Conservation (phyloP, 495 filamentous ascomycete genomes). For the Apodospora peruviana region DNA sequence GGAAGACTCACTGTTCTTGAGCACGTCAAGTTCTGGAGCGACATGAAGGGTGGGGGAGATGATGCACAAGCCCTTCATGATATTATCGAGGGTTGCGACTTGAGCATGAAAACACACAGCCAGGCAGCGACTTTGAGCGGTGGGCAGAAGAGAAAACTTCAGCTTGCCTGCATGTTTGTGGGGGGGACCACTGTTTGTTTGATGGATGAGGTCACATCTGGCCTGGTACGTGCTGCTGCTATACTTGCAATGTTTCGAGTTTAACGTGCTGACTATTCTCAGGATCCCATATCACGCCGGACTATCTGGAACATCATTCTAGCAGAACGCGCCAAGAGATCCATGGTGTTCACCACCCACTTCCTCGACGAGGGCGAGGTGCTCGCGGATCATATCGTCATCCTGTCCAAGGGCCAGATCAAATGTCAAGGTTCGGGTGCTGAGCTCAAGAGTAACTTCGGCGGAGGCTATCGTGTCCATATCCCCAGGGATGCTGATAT, state of each 20-base stretch:
- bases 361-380: conserved; percentile 73
- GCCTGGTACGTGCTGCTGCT: conserved; percentile 35
- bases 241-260: too few species aligned
- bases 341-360: conserved; percentile 79
- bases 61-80: conserved; percentile 44
- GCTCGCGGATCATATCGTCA: conserved; percentile 67
- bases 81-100: conserved; percentile 61
- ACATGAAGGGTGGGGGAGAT: conserved; percentile 55
- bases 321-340: conserved; percentile 63
- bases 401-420: conserved; percentile 64
- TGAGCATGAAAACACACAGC: conserved; percentile 58
- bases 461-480: conserved; percentile 69
- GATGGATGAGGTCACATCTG: conserved; percentile 77
- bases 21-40: conserved; percentile 69
- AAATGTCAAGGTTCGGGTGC: conserved; percentile 65
- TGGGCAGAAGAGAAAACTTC: conserved; percentile 79
- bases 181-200: conserved; percentile 74
- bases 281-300: conserved; percentile 65
- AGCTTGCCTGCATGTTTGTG: conserved; percentile 84
- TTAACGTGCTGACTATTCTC: too few species aligned
- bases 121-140: conserved; percentile 63
- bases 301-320: conserved; percentile 85
- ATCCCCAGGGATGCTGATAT: conserved; percentile 50
- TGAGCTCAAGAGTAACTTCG: conserved; percentile 58
- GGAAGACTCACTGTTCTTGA: conserved; percentile 70